Percentiles rank a stretch among this genome's conserved stretches.
These are phyloP conservation scores for Boletus insuetus DNA, from an alignment of 768 basidiomycete genomes.

Conservation along the genomic window DNA sequence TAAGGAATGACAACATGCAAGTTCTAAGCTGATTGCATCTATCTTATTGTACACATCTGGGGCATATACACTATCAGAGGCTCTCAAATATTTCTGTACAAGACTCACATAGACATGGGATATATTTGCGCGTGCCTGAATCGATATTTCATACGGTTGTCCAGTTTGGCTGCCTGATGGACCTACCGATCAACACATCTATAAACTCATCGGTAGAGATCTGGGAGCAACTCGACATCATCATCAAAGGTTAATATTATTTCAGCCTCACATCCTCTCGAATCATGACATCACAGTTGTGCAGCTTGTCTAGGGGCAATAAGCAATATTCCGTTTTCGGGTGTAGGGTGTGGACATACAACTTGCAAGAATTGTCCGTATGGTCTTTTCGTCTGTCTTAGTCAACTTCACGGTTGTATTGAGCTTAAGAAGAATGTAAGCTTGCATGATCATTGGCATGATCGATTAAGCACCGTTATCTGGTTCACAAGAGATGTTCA, in stretches of 20 bases:
- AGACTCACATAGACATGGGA: constrained; percentile 82
- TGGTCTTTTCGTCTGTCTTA: constrained; percentile 91
- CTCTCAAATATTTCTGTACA: background rate
- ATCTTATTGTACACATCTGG: constrained; percentile 96
- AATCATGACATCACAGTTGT: constrained; percentile 98
- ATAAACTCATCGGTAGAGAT: constrained; percentile 97
- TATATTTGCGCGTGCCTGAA: constrained; percentile 87
- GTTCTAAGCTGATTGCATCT: constrained; percentile 82
- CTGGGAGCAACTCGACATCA: constrained; percentile 38
- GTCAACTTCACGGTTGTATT: constrained; percentile 93
- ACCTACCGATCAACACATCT: constrained; percentile 88
- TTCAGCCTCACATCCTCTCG: constrained; percentile 77
- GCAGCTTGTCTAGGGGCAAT: constrained; percentile 65
- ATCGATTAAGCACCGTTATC: constrained; percentile 59
- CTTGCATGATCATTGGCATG: background rate
- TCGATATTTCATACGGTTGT: background rate
- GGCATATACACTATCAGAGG: background rate
- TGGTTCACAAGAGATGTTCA: constrained; percentile 24
- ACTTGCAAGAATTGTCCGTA: constrained; percentile 86
- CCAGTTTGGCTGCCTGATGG: background rate
- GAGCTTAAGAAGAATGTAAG: constrained; percentile 41
- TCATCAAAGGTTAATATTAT: constrained; percentile 3
- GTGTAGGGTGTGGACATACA: constrained; percentile 46
- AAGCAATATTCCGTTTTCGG: constrained; percentile 2
- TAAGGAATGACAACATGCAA: constrained; percentile 24